These are phyloP conservation scores for Trichophyton simii DNA, from an alignment of 2,329 filamentous ascomycete genomes.

Conservation along the genomic window DNA sequence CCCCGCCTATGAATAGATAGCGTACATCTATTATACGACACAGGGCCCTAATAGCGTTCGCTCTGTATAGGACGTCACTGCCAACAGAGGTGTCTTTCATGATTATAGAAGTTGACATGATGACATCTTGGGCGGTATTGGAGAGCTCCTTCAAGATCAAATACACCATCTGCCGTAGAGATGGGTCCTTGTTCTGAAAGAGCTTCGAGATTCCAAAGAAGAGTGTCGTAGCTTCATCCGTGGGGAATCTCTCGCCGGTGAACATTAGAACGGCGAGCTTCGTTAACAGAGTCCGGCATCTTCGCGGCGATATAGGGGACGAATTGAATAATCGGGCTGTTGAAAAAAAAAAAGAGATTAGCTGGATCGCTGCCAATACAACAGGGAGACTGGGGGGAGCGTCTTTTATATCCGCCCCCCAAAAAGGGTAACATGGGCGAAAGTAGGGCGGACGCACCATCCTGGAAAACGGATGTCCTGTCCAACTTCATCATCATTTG, in stretches of 20 bases:
- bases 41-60: conserved; percentile 88
- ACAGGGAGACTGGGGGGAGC: neutral
- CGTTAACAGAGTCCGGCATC: conserved; percentile 92
- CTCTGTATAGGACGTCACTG: conserved; percentile 84
- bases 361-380: neutral
- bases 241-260: conserved; percentile 92
- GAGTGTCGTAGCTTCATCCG: conserved; percentile 90
- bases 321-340: conserved; percentile 93
- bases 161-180: conserved; percentile 96
- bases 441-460: conserved; percentile 49
- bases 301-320: conserved; percentile 89
- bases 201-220: conserved; percentile 99
- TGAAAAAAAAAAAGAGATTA: neutral
- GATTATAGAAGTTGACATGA: conserved; percentile 98
- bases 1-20: conserved; percentile 11
- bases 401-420: neutral
- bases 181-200: conserved; percentile 98
- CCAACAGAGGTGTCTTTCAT: conserved; percentile 98
- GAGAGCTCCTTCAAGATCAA: conserved; percentile 96
- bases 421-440: neutral
- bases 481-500: conserved; percentile 91
- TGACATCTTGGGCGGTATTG: conserved; percentile 91
- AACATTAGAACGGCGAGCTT: conserved; percentile 95
- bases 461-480: conserved; percentile 94
- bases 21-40: conserved; percentile 93